phyloP scores from a whole-genome alignment of 140 eudicot genomes.

The Oenanthe javanica region DNA sequence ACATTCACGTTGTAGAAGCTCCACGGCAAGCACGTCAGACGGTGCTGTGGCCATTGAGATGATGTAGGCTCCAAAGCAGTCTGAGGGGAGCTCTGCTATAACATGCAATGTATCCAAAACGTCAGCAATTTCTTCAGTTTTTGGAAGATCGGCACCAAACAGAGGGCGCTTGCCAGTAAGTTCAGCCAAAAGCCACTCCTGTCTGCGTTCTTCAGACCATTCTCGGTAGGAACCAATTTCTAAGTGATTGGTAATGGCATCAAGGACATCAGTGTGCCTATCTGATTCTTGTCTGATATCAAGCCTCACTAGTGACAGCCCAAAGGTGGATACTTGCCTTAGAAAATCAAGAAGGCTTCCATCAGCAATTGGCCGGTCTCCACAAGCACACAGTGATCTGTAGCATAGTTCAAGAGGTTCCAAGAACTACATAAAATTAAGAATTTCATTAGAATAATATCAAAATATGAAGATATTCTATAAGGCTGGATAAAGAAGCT shows the following conservation, averaged over 20 bases:
- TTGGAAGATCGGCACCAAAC: slow-evolving; percentile 82
- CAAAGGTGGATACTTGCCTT: slow-evolving; percentile 92
- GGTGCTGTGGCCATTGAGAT: slow-evolving; percentile 98
- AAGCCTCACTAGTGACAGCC: slow-evolving; percentile 82
- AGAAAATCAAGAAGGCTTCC: slow-evolving; percentile 94
- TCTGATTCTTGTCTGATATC: slow-evolving; percentile 97
- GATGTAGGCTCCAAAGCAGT: slow-evolving; percentile 95
- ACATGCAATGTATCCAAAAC: slow-evolving; percentile 79
- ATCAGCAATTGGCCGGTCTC: slow-evolving; percentile 88
- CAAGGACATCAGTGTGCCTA: slow-evolving; percentile 90
- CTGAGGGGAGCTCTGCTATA: slow-evolving; percentile 87
- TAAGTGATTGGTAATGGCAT: slow-evolving; percentile 80
- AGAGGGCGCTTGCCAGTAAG: slow-evolving; percentile 90
- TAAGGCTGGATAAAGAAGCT: slow-evolving; percentile 4
- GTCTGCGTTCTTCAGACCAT: slow-evolving; percentile 84
- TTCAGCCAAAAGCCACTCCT: slow-evolving; percentile 90
- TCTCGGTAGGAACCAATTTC: slow-evolving; percentile 89
- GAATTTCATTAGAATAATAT: neutral
- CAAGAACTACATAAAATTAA: slow-evolving; percentile 48
- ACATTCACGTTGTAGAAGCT: slow-evolving; percentile 93
- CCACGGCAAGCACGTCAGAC: slow-evolving; percentile 92
- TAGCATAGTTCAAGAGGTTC: slow-evolving; percentile 97
- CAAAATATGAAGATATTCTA: neutral
- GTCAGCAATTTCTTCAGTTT: slow-evolving; percentile 87
- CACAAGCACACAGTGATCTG: slow-evolving; percentile 80